Evolutionary conservation across 495 filamentous ascomycete species (phyloP).

Genomic region (Arthonia radiata): DNA sequence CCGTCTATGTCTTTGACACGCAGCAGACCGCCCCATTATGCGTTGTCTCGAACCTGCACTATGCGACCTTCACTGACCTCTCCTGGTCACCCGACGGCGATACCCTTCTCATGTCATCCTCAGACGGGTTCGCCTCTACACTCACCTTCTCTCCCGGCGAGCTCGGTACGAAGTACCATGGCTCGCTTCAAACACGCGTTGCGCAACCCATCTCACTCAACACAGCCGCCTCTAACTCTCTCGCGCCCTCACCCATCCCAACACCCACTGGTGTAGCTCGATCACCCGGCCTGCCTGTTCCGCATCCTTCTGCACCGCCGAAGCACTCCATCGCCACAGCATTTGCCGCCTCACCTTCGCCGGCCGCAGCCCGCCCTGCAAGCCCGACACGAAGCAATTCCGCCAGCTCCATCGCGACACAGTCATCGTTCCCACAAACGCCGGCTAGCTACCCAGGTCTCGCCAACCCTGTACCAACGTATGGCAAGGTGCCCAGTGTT

Average conservation of each 20-base stretch:
- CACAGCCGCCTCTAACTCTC: conserved; percentile 17
- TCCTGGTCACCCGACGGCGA: conserved; percentile 83
- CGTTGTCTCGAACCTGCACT: conserved; percentile 87
- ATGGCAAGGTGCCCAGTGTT: conserved; percentile 48
- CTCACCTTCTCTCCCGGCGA: conserved; percentile 67
- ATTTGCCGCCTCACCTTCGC: conserved; percentile 30
- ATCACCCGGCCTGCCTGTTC: conserved; percentile 7
- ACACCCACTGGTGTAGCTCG: conserved; percentile 6
- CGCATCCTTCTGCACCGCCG: conserved; percentile 9
- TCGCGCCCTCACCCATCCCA: conserved; percentile 10
- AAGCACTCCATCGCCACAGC: conserved; percentile 2
- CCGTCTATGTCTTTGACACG: conserved; percentile 89
- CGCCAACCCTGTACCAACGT: conserved; percentile 55
- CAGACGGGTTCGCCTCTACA: conserved; percentile 90
- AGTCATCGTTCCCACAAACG: conserved; percentile 16
- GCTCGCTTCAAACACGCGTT: conserved; percentile 25
- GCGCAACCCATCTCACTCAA: conserved; percentile 18
- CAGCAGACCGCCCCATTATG: conserved; percentile 85
- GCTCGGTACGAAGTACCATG: conserved; percentile 63
- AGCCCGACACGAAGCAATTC: conserved; percentile 70
- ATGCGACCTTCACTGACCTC: conserved; percentile 89
- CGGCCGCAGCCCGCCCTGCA: conserved; percentile 21
- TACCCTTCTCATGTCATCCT: conserved; percentile 84
- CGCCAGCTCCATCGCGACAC: conserved; percentile 54
- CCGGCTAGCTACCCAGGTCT: conserved; percentile 17